Conservation (phyloP, 1,284 basidiomycete species). For the Papiliotrema laurentii region DNA sequence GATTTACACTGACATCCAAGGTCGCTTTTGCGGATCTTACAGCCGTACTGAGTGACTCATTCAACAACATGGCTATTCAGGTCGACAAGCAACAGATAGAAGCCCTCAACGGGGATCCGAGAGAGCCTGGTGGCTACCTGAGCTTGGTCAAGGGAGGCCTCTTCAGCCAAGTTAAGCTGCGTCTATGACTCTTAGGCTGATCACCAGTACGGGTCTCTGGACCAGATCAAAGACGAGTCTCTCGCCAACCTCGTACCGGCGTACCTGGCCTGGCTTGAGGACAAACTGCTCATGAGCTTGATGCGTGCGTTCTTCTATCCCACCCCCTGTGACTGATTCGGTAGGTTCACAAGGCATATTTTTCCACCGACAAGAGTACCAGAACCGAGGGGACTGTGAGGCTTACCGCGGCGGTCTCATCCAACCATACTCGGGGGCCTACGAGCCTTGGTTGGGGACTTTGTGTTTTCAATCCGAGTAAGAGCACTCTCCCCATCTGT, state of each 20-base stretch:
- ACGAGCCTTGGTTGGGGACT: no score
- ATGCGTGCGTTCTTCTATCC: neutral
- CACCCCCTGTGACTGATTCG: neutral
- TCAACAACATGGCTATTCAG: neutral
- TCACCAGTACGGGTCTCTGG: no score
- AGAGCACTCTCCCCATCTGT: no score
- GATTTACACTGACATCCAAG: neutral
- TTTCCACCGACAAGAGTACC: neutral
- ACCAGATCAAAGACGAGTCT: neutral
- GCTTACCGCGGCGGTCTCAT: no score
- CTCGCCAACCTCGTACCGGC: neutral
- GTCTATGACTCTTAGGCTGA: no score
- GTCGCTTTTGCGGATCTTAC: neutral
- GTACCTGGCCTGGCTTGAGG: neutral
- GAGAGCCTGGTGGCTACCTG: neutral
- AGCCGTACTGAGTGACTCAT: neutral
- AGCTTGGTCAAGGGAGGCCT: neutral
- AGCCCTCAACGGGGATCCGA: neutral
- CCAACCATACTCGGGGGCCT: no score
- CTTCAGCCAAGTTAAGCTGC: neutral
- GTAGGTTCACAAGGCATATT: neutral
- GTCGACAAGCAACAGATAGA: neutral
- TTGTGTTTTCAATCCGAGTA: no score
- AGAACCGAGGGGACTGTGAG: no score
- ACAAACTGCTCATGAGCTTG: neutral